Percentiles rank a stretch among this genome's conserved stretches.
phyloP scores from a whole-genome alignment of 1,139 yeast genomes.

The Lodderomyces orthopsilosis region DNA sequence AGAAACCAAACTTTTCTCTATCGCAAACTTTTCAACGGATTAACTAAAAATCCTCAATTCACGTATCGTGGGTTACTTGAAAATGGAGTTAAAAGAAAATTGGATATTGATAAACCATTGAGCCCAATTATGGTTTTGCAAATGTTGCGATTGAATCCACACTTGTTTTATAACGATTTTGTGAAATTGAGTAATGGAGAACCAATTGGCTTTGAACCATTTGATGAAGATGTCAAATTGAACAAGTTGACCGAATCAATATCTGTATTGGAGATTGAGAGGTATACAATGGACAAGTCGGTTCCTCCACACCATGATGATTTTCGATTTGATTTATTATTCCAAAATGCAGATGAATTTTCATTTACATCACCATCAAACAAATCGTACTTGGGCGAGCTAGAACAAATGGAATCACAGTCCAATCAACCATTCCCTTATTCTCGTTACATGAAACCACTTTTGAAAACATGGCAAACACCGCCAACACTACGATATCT shows the following conservation, averaged over 20 bases:
- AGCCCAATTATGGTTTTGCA: conserved; percentile 34
- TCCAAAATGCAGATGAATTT: conserved; percentile 1
- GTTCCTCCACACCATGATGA: neutral
- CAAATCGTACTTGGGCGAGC: neutral
- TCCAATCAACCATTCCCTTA: neutral
- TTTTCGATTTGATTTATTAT: conserved; percentile 1
- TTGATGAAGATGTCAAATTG: conserved; percentile 24
- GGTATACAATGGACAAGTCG: neutral
- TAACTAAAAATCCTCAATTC: conserved; percentile 24
- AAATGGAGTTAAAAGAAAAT: conserved; percentile 44
- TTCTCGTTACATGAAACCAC: conserved; percentile 6
- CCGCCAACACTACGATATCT: conserved; percentile 58
- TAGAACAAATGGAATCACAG: neutral
- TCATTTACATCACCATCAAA: neutral
- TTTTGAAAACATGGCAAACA: conserved; percentile 42
- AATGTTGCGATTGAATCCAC: conserved; percentile 33
- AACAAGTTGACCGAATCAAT: neutral
- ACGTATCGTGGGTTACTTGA: conserved; percentile 36
- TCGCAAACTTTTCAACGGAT: conserved; percentile 36
- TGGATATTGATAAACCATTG: conserved; percentile 51
- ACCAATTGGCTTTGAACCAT: conserved; percentile 39
- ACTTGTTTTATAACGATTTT: conserved; percentile 43
- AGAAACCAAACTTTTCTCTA: conserved; percentile 60
- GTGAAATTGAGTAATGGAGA: conserved; percentile 44
- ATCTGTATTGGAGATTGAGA: neutral